Base-by-base conservation (phyloP, 345 rosid genomes). In the Syzygium aqueum region DNA sequence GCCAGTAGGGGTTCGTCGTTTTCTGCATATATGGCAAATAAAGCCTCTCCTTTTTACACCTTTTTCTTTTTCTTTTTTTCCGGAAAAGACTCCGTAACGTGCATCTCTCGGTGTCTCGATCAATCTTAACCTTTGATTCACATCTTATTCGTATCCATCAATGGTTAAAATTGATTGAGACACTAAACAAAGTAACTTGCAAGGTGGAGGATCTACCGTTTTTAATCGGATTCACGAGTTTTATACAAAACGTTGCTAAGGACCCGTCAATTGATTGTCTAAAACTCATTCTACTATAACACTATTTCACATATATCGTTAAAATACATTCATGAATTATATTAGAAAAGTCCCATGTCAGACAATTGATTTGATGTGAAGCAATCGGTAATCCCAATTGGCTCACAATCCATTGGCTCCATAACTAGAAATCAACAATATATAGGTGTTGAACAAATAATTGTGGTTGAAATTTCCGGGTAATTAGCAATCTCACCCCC, bases 281-380 rank as follows among this genome's bases (percentile, higher is more conserved):
- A 28, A 63, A 63, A 28, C 77, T 63, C 77, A 28, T 65, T 65
- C 40, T 28, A 28, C 22, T 2, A 0, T 53, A 53, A 19, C 23
- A 19, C 23, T 7, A 7, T 53, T 53, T 53, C 3, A 7, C 57
- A 53, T 19, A 53, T 21, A 19, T 53, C 23, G 4, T 53, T 53
- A 8, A 65, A 28, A 28, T 2, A 5, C 77, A 63, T 28, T 2
- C 8, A 3, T 1, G 2, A 28, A 0, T 63, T n/a, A 8, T 16
- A 0, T 7, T 63, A 14, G 40, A 63, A 63, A 63, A 7, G 5
- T 4, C 40, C 3, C 5, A 28, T 0, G 21, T n/a, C 10, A 0
- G 5, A 63, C 2, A 15, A 30, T 65, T 30, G 11, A 65, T 10
- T 8, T 65, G 22, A 30, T 15, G 22, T 65, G 2, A 1, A 15